These are phyloP conservation scores for Cetradonia linearis DNA, from an alignment of 495 filamentous ascomycete species.

Conservation along the genomic window DNA sequence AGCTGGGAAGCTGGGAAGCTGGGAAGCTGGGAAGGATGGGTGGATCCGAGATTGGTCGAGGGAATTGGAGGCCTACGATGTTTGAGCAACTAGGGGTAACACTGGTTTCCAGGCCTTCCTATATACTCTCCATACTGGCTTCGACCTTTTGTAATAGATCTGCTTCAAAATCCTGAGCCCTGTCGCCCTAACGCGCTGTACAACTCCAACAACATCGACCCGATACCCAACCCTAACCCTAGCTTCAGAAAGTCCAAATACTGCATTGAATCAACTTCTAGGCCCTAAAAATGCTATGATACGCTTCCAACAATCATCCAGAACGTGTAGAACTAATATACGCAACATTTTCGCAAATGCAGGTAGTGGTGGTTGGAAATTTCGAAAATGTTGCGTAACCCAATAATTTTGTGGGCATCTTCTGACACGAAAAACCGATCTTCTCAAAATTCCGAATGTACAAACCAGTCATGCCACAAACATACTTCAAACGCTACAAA, in stretches of 20 bases:
- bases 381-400: neutral
- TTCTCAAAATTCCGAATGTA: neutral
- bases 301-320: neutral
- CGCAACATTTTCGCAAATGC: neutral
- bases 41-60: constrained; percentile 34
- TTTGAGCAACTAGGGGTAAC: neutral
- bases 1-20: too few species aligned
- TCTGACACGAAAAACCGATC: neutral
- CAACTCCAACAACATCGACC: neutral
- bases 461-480: neutral
- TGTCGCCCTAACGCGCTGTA: too few species aligned
- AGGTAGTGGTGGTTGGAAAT: neutral
- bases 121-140: neutral
- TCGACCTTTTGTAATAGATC: too few species aligned
- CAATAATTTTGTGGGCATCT: accelerated
- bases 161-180: too few species aligned
- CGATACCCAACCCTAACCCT: constrained; percentile 8
- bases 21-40: constrained; percentile 38
- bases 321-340: too few species aligned
- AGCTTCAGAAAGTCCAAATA: neutral
- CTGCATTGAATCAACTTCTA: neutral
- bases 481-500: neutral
- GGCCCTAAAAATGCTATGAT: neutral
- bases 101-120: neutral
- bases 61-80: neutral